Base-by-base conservation (phyloP, 495 filamentous ascomycete species). In the Penicilliopsis zonata region DNA sequence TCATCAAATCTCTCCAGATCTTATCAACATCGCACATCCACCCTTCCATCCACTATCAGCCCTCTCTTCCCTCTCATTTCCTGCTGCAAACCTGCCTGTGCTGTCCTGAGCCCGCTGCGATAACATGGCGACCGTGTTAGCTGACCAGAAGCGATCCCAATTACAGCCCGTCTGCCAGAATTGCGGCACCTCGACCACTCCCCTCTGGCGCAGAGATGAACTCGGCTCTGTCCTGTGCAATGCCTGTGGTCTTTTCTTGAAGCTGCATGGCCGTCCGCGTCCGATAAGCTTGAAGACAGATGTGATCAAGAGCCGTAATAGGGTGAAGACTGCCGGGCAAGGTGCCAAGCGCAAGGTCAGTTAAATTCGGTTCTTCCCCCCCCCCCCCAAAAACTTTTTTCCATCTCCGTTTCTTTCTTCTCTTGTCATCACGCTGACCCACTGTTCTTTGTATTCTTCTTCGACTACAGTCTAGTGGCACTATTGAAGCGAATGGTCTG, bases 261-360 rank as follows among this genome's bases (percentile, higher is more conserved):
- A 99, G 65, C 76, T 99, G 38, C 90, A 99, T 44, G 84, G 85
- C 38, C 76, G 86, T 13, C 76, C 92, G 40, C 78, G 90, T 32
- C 92, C 92, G 47, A 93, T 93, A 57, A 87, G 80, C 42, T 72
- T 99, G 43, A 99, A 99, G 64, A 99, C 92, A 27, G 92, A 99
- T 65, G 86, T 96, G 38, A 99, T 99, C 62, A 99, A 99, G 63
- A 94, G 87, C 63, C 86, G 90, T 44, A 99, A 99, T 53, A 77
- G 90, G 34, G 87, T 96, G 30, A 96, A 96, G 67, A 90, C 86
- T 28, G 74, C 80, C 37, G 84, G 82, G 4, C 79, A 85, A 44
- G 78, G 76, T 7, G 73, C 78, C 32, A 90, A 88, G 62, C 88
- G 86, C 57, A 96, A 94, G 74, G 87, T 88, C 47, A 53, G 66